These are phyloP conservation scores for Colletotrichum australisinense DNA, from an alignment of 2,329 filamentous ascomycete species.

Conservation along the genomic window DNA sequence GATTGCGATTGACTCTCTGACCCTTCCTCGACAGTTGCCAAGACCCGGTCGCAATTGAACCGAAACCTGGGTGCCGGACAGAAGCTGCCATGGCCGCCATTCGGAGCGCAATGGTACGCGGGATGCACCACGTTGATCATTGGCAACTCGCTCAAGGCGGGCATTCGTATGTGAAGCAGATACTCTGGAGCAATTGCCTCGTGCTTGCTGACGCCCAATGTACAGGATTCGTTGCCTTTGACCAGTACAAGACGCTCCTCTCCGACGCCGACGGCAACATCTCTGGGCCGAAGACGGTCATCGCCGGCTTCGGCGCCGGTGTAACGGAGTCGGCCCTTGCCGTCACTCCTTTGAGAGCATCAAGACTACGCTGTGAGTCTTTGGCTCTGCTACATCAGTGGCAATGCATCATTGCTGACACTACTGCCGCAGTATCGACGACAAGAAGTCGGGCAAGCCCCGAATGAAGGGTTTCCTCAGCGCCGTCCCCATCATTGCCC, in stretches of 20 bases:
- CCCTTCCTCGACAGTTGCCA: slow-evolving; percentile 73
- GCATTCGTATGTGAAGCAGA: slow-evolving; percentile 75
- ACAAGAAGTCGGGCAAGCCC: slow-evolving; percentile 87
- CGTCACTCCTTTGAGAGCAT: slow-evolving; percentile 97
- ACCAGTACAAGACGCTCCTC: slow-evolving; percentile 89
- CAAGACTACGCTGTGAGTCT: slow-evolving; percentile 86
- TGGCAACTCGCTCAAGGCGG: slow-evolving; percentile 96
- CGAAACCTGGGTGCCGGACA: slow-evolving; percentile 81
- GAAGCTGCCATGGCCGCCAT: slow-evolving; percentile 95
- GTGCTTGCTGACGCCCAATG: slow-evolving; percentile 29
- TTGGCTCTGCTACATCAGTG: neutral
- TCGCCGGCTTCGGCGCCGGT: slow-evolving; percentile 94
- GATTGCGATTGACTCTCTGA: slow-evolving; percentile 28
- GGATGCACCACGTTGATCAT: slow-evolving; percentile 97
- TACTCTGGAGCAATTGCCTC: too few species aligned
- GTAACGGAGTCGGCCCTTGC: slow-evolving; percentile 93
- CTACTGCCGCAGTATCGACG: slow-evolving; percentile 79
- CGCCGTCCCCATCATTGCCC: slow-evolving; percentile 86
- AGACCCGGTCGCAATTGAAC: slow-evolving; percentile 95
- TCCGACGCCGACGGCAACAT: slow-evolving; percentile 88
- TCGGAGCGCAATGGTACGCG: slow-evolving; percentile 95
- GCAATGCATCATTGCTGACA: neutral
- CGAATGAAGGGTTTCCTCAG: slow-evolving; percentile 93
- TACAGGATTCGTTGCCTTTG: slow-evolving; percentile 91
- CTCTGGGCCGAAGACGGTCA: slow-evolving; percentile 88